A percentile compares a stretch with the other conserved stretches of the same genome.
Evolutionary conservation across 78 protist genomes (phyloP).

Genomic region (Polysphondylium violaceum): DNA sequence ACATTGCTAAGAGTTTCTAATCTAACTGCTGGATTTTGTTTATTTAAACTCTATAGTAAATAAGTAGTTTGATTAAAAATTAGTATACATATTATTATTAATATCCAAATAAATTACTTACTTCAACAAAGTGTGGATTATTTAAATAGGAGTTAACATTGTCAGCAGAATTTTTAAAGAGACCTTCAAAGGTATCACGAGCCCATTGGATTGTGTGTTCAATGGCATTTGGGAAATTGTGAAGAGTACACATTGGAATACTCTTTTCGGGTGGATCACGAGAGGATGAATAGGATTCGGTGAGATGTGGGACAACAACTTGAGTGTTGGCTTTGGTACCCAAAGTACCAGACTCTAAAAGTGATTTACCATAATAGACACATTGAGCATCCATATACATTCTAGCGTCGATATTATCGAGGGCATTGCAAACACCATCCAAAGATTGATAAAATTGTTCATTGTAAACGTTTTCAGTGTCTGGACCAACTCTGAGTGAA

Average conservation of each 20-base stretch:
- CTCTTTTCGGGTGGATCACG: slow-evolving; percentile 98
- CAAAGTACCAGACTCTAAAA: slow-evolving; percentile 96
- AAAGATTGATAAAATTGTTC: slow-evolving; percentile 94
- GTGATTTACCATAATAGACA: slow-evolving; percentile 92
- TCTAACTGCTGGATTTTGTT: slow-evolving; percentile 25
- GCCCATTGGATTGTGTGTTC: slow-evolving; percentile 95
- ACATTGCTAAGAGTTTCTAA: slow-evolving; percentile 81
- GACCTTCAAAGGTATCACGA: slow-evolving; percentile 93
- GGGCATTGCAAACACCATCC: slow-evolving; percentile 94
- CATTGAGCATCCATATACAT: slow-evolving; percentile 95
- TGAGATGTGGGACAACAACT: slow-evolving; percentile 96
- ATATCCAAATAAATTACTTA: neutral
- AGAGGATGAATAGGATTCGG: slow-evolving; percentile 96
- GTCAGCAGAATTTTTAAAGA: slow-evolving; percentile 82
- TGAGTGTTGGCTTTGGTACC: slow-evolving; percentile 98
- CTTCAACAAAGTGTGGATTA: slow-evolving; percentile 44
- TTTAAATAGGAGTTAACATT: slow-evolving; percentile 89
- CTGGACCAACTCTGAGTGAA: slow-evolving; percentile 90
- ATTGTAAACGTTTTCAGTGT: slow-evolving; percentile 93
- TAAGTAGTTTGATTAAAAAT: neutral
- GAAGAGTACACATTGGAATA: slow-evolving; percentile 97
- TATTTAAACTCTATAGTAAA: neutral
- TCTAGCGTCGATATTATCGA: slow-evolving; percentile 98
- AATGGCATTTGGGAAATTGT: slow-evolving; percentile 97
- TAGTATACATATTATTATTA: neutral